Evolutionary conservation across 768 basidiomycete species (phyloP), one percentile per base, ranked within the genome.

Genomic region (Pleurotus sapidus): DNA sequence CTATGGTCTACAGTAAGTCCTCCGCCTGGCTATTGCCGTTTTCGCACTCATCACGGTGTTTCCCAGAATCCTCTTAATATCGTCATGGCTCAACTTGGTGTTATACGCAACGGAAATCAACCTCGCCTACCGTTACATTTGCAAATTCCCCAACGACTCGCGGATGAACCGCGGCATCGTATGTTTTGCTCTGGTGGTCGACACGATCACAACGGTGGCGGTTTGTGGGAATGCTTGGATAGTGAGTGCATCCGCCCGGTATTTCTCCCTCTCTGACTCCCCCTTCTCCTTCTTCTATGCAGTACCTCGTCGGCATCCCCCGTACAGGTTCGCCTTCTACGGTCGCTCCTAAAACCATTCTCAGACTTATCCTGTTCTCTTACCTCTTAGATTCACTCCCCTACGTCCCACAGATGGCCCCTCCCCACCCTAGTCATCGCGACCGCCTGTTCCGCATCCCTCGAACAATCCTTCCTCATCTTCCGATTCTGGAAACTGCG

Each of bases 11-110:
- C 30, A 34, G 30, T 34, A 34, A 34, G 30, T 9, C 30, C 30
- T 8, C 9, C 30, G 9, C 30, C 30, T 9, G 8, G 30, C 30
- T 7, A 9, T 34, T 11, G 3, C 30, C 9, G 2, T 34, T 34
- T 34, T 34, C 11, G 30, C 9, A 11, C 30, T 34, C 9, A 34
- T 9, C 8, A 11, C 4, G 30, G 1, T 24, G 14, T 25, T 24
- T n/a, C 30, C 17, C 34, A 62, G 61, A 24, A 34, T 63, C 12
- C 17, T 30, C 2, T 49, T 63, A 4, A 25, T 56, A 20, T 39
- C 57, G 6, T 59, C 62, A 48, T 63, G 62, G 62, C 27, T 63
- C 14, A 63, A 63, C 46, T 20, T 60, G 18, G 23, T 40, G n/a
- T 20, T 63, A 9, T 63, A 48, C 47, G 47, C 51, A 14, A 11